Base-by-base conservation (phyloP, 2,329 filamentous ascomycete species). In the Aspergillus vadensis region DNA sequence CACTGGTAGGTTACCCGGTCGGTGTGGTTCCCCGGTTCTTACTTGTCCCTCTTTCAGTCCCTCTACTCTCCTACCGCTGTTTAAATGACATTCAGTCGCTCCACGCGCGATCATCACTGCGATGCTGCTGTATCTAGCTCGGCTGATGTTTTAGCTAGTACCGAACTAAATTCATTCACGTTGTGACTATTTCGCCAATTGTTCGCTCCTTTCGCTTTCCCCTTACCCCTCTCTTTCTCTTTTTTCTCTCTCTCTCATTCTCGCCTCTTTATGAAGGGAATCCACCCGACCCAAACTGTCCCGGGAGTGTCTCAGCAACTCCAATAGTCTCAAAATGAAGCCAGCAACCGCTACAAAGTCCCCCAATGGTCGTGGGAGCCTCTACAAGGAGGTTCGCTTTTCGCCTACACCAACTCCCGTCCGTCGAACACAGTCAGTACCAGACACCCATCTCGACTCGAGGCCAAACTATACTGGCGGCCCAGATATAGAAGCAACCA, bases 371-470 rank as follows among this genome's bases (percentile, higher is more conserved):
- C 74, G 75, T 62, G 72, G 72, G 50, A 71, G 67, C 59, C 63
- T 71, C 41, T 76, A 75, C 66, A 79, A 77, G 69, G 77, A 77
- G 63, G 76, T 78, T 38, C 76, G 74, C 55, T 79, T 79, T 63
- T 79, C 77, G 21, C 73, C 75, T 12, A 73, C 76, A 3, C 65
- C 72, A 41, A 73, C 75, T 14, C 72, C 72, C 5, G 60, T 74
- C 27, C 76, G 73, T 54, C 75, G 77, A 54, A 66, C 75, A 32
- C 73, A 75, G 61, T 79, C 77, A 12, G 72, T 79, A 48, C 73
- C 77, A 17, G 72, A 72, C 50, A 69, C 70, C 57, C 74, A 73
- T 14, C 72, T 74, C 50, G 68, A 73, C 7, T 66, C 70, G 25
- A 70, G 66, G 23, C 58, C 72, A 8, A 69, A 69, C 43, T 63